Percentiles rank a stretch among this genome's conserved stretches.
Conservation (phyloP, 352 stramenopile genomes). For the Globisporangium mamillatum region DNA sequence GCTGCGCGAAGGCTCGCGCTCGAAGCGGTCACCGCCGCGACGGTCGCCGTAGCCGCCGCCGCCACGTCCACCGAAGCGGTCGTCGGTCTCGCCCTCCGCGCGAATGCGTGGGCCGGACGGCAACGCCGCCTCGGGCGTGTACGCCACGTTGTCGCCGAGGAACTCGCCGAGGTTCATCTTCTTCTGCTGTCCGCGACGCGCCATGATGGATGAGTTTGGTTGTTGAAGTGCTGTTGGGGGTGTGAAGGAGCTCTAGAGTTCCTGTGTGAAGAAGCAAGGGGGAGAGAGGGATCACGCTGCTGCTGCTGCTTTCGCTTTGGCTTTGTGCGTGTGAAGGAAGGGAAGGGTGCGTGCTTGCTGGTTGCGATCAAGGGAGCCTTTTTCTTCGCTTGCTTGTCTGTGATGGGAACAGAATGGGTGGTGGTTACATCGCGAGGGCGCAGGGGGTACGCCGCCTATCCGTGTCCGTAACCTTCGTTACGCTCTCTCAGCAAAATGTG, state of each 20-base stretch:
- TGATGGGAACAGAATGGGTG: conserved; percentile 12
- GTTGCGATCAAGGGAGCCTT: background rate
- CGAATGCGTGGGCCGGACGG: conserved; percentile 49
- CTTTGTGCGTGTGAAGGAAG: background rate
- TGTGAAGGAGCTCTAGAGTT: background rate
- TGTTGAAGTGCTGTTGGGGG: background rate
- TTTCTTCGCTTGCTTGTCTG: background rate
- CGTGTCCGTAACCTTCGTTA: background rate
- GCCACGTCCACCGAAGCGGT: conserved; percentile 33
- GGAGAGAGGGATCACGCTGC: background rate
- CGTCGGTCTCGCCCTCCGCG: conserved; percentile 48
- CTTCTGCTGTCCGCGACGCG: conserved; percentile 38
- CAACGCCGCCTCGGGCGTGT: conserved; percentile 58
- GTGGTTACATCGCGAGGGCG: conserved; percentile 10
- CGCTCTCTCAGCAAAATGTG: background rate
- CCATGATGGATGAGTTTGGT: conserved; percentile 29
- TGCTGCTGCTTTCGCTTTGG: background rate
- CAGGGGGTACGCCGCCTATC: background rate
- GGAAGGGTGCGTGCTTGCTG: background rate
- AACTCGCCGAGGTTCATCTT: conserved; percentile 77
- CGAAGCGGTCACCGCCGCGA: conserved; percentile 23
- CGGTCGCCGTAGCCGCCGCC: conserved; percentile 31
- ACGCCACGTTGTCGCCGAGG: conserved; percentile 62
- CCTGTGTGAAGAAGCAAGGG: background rate
- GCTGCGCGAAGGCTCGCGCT: conserved; percentile 44